Evolutionary conservation across 1,139 yeast genomes (phyloP), one percentile per base, ranked within the genome.

Genomic region (Yamadazyma sp.): DNA sequence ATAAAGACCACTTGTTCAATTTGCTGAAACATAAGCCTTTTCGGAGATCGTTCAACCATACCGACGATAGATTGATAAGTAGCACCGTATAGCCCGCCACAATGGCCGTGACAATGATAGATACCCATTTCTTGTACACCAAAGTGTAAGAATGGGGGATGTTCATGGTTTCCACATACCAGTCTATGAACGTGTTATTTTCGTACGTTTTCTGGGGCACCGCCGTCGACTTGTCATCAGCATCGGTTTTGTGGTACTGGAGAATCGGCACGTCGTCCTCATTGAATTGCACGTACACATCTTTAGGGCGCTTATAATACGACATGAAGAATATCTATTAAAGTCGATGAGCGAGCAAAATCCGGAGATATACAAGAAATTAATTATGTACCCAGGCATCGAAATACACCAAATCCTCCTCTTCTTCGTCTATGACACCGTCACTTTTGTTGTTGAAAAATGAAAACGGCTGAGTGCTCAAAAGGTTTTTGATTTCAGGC

Each of bases 21-120:
- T 56, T 52, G 35, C 70, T 59, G 33, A 65, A 51, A 43, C 77
- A 71, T 9, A 69, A 32, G 0, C 77, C 77, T 43, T 68, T 70
- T 42, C 80, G 77, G 34, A 83, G 48, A 47, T 85, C 88, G 34
- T 80, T 76, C 33, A 86, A 65, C 79, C 82, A 78, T 20, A 74
- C 79, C 0, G 87, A 69, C 0, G 72, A 57, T 45, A 82, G 72
- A 51, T 85, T 89, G 23, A 85, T 70, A 12, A 69, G 51, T 0
- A 85, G 73, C 1, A 90, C 78, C 4, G 76, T 52, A 22, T 78
- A 61, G 0, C 95, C 94, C 24, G 80, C 71, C 1, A 67, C 28
- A 1, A 83, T 50, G 2, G 92, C 79, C 37, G 80, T 71, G 0
- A 68, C 48, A 0, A 81, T 59, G n/a, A 86, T 59, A 0, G 80